A percentile compares a stretch with the other conserved stretches of the same genome.
phyloP scores from a whole-genome alignment of 768 basidiomycete species.

The Mycena sanguinolenta region DNA sequence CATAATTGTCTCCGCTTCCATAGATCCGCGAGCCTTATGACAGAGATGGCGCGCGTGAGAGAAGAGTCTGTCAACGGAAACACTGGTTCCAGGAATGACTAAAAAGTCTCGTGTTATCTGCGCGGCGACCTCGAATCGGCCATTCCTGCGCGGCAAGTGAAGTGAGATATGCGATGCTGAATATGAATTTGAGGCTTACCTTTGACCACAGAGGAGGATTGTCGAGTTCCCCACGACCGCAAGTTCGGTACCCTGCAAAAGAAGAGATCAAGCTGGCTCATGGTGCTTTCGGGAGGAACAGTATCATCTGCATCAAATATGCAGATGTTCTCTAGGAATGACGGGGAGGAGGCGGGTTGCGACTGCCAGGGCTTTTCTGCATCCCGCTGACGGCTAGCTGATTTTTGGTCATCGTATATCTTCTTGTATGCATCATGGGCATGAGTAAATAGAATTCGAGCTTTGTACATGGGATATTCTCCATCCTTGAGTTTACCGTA shows the following conservation, averaged over 20 bases:
- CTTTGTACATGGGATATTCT: neutral
- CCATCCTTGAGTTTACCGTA: neutral
- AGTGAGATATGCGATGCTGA: neutral
- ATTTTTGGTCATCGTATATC: neutral
- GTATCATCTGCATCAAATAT: neutral
- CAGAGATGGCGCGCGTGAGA: constrained; percentile 42
- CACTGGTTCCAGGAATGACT: constrained; percentile 39
- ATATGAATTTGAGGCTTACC: neutral
- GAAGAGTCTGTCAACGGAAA: constrained; percentile 35
- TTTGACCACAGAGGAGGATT: neutral
- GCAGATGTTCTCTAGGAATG: constrained; percentile 7
- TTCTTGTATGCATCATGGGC: neutral
- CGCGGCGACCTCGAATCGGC: constrained; percentile 13
- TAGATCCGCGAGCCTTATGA: constrained; percentile 34
- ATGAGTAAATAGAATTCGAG: neutral
- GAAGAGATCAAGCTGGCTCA: neutral
- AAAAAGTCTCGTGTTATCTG: constrained; percentile 25
- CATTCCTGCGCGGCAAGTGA: neutral
- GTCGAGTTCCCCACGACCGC: neutral
- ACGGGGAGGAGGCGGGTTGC: too few species aligned
- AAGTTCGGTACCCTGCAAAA: neutral
- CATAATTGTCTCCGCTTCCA: too few species aligned
- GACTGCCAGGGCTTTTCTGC: too few species aligned
- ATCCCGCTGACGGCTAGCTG: too few species aligned
- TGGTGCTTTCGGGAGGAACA: neutral